Percentiles rank a stretch among this genome's conserved stretches.
phyloP scores from a whole-genome alignment of 129 eudicot species.

The Helianthus tuberosus region DNA sequence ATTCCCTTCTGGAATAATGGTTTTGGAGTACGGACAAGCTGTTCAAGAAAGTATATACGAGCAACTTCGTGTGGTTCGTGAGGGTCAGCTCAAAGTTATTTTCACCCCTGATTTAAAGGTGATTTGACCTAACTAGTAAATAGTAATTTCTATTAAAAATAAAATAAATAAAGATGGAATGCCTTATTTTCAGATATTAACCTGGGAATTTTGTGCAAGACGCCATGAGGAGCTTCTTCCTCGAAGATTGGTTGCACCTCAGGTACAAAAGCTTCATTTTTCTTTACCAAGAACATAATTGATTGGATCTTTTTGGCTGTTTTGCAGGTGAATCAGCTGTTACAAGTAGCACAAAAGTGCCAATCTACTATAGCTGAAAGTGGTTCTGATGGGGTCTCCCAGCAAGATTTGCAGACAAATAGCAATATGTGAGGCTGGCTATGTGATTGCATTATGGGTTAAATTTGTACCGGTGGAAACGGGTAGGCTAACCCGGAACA shows the following conservation, averaged over 20 bases:
- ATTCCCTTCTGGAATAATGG: slow-evolving; percentile 79
- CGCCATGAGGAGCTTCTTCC: slow-evolving; percentile 98
- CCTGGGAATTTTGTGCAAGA: slow-evolving; percentile 97
- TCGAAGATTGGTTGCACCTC: slow-evolving; percentile 91
- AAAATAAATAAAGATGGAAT: neutral
- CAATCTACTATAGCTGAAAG: slow-evolving; percentile 78
- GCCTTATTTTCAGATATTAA: slow-evolving; percentile 54
- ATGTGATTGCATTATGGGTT: neutral
- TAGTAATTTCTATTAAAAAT: neutral
- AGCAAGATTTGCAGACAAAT: slow-evolving; percentile 80
- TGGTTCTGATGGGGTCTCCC: slow-evolving; percentile 83
- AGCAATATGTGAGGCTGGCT: slow-evolving; percentile 68
- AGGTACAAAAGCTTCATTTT: slow-evolving; percentile 42
- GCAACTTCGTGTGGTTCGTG: slow-evolving; percentile 97
- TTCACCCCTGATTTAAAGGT: slow-evolving; percentile 91
- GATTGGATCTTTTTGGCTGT: neutral
- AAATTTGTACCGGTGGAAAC: neutral
- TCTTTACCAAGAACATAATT: neutral
- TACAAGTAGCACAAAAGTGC: slow-evolving; percentile 93
- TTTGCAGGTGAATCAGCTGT: slow-evolving; percentile 81
- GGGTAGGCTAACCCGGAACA: neutral
- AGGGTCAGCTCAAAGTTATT: slow-evolving; percentile 87
- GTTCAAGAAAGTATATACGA: slow-evolving; percentile 96
- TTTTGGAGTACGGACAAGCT: slow-evolving; percentile 88
- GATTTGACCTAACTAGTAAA: neutral